A percentile compares a stretch with the other conserved stretches of the same genome.
Evolutionary conservation across 306 rosid genomes (phyloP).

Genomic region (Prunus campanulata): DNA sequence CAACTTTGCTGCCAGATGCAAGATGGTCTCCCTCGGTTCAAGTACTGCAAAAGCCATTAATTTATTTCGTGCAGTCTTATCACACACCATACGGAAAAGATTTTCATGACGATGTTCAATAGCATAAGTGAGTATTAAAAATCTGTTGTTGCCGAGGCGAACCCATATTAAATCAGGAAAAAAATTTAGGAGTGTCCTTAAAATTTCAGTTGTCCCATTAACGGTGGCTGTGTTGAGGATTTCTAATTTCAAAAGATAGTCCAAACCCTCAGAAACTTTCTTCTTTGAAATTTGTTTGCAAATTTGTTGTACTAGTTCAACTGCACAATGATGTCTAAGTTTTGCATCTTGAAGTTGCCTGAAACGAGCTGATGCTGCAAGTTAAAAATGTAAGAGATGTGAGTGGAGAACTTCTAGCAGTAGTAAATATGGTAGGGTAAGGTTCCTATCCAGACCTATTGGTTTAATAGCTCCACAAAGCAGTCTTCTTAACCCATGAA

Average conservation of each 20-base stretch:
- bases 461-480: conserved; percentile 8
- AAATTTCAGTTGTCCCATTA: conserved; percentile 48
- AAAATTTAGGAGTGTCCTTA: conserved; percentile 30
- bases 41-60: background rate
- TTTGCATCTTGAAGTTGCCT: conserved; percentile 39
- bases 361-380: conserved; percentile 44
- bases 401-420: background rate
- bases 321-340: conserved; percentile 37
- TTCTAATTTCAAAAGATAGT: conserved; percentile 20
- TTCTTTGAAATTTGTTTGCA: conserved; percentile 21
- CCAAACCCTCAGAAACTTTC: conserved; percentile 23
- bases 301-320: conserved; percentile 34
- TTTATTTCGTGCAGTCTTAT: conserved; percentile 25
- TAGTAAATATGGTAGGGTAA: background rate
- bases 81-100: conserved; percentile 33
- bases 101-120: conserved; percentile 44
- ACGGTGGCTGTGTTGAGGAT: conserved; percentile 26
- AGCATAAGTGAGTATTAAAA: conserved; percentile 30
- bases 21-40: conserved; percentile 20
- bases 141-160: conserved; percentile 28
- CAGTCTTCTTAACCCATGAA: background rate
- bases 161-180: conserved; percentile 50
- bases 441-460: background rate
- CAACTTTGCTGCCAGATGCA: conserved; percentile 51
- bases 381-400: background rate